Evolutionary conservation across 1,284 basidiomycete species (phyloP).

Genomic region (Amylostereum chailletii): DNA sequence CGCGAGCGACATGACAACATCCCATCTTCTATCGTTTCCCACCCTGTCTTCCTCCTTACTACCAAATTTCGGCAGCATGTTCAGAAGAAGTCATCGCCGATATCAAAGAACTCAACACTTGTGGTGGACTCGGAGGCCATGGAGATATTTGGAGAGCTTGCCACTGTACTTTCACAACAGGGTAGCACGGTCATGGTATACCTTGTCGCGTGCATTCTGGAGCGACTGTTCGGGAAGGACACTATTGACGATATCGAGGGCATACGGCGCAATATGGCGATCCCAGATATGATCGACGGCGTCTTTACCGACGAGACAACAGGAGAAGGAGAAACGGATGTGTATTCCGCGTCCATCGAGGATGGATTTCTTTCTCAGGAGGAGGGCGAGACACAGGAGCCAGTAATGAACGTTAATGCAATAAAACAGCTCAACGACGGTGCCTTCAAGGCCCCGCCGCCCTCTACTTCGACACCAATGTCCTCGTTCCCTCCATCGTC

Average conservation of each 20-base stretch:
- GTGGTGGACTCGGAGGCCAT: constrained; percentile 58
- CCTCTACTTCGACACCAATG: constrained; percentile 4
- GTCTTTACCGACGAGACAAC: constrained; percentile 21
- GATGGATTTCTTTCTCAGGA: neutral
- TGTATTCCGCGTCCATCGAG: neutral
- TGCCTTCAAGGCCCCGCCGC: neutral
- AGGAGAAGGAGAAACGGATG: neutral
- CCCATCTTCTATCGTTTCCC: constrained; percentile 60
- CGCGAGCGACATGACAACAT: constrained; percentile 76
- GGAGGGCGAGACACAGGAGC: neutral
- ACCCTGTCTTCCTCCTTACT: constrained; percentile 76
- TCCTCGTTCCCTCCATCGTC: constrained; percentile 9
- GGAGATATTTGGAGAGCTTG: constrained; percentile 57
- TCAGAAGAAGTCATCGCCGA: constrained; percentile 74
- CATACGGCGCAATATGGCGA: constrained; percentile 53
- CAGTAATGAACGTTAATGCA: neutral
- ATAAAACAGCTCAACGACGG: no score
- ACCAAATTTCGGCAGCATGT: constrained; percentile 76
- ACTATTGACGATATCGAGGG: constrained; percentile 69
- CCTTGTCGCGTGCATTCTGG: constrained; percentile 68
- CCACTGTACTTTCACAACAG: constrained; percentile 42
- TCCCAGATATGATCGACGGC: constrained; percentile 78
- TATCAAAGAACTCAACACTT: constrained; percentile 53
- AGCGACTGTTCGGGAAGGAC: constrained; percentile 63
- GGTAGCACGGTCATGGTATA: constrained; percentile 64